These are phyloP conservation scores for Yamadazyma nakazawae DNA, from an alignment of 805 yeast species.

Conservation along the genomic window DNA sequence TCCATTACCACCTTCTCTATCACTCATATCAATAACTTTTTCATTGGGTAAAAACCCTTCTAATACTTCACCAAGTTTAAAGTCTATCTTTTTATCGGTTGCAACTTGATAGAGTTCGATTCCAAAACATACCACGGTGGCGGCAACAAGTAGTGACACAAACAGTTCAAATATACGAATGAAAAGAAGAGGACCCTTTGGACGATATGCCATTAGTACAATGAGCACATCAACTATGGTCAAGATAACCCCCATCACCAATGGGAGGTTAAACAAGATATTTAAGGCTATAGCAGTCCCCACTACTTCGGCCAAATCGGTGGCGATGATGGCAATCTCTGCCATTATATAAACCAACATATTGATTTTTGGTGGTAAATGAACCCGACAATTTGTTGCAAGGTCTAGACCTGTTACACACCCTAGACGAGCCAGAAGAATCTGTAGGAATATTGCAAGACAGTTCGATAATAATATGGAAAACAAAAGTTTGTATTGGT, in stretches of 20 bases:
- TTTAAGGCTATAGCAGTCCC: conserved; percentile 88
- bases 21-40: conserved; percentile 37
- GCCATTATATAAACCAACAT: conserved; percentile 63
- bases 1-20: conserved; percentile 55
- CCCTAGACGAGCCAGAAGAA: conserved; percentile 80
- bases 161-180: conserved; percentile 75
- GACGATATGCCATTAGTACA: conserved; percentile 72
- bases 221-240: conserved; percentile 81
- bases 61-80: conserved; percentile 51
- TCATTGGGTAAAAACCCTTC: conserved; percentile 63
- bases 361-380: conserved; percentile 68
- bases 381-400: conserved; percentile 76
- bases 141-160: conserved; percentile 65
- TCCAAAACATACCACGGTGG: conserved; percentile 74
- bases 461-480: conserved; percentile 72
- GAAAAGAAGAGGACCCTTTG: conserved; percentile 69
- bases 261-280: conserved; percentile 71
- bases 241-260: conserved; percentile 68
- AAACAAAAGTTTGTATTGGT: conserved; percentile 69
- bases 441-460: conserved; percentile 80
- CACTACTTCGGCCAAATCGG: conserved; percentile 91
- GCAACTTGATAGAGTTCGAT: conserved; percentile 74
- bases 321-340: conserved; percentile 85
- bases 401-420: conserved; percentile 86
- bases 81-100: conserved; percentile 40